A percentile compares a stretch with the other conserved stretches of the same genome.
Conservation (phyloP, 345 rosid genomes). For the Sonneratia caseolaris region DNA sequence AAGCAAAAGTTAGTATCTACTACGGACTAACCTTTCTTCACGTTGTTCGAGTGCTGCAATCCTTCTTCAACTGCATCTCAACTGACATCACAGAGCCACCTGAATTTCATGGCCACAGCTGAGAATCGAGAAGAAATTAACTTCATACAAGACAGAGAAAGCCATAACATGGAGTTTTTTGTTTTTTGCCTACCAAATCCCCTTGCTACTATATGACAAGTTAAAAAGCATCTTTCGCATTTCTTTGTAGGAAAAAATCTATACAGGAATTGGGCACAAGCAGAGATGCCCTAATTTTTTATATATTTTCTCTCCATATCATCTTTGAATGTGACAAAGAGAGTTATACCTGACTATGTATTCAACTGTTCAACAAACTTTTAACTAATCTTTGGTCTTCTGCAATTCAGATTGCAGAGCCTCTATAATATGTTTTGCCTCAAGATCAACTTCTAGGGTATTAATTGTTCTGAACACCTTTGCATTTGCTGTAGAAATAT, state of each 20-base stretch:
- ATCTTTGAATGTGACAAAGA: not conserved
- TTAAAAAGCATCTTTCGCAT: not conserved
- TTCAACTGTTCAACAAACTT: constrained; percentile 83
- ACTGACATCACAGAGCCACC: constrained; percentile 79
- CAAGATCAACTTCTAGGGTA: constrained; percentile 81
- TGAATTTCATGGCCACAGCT: constrained; percentile 10
- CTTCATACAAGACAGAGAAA: not conserved
- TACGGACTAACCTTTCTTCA: constrained; percentile 67
- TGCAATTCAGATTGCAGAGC: constrained; percentile 81
- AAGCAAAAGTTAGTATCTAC: constrained; percentile 3
- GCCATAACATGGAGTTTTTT: too few relatives aligned
- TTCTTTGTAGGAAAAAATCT: not conserved
- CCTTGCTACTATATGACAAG: not conserved
- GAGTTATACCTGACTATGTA: constrained; percentile 61
- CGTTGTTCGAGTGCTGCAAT: constrained; percentile 91
- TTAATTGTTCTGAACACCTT: constrained; percentile 89
- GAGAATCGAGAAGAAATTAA: not conserved
- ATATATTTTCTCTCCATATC: not conserved
- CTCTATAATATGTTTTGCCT: constrained; percentile 93
- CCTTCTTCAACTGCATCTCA: constrained; percentile 75
- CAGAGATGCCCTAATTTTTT: not conserved
- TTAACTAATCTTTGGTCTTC: constrained; percentile 80
- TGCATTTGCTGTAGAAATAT: constrained; percentile 72
- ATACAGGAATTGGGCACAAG: not conserved
- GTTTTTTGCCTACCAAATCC: not conserved